phyloP scores from a whole-genome alignment of 805 yeast genomes.

The Sugiyamaella smithiae region DNA sequence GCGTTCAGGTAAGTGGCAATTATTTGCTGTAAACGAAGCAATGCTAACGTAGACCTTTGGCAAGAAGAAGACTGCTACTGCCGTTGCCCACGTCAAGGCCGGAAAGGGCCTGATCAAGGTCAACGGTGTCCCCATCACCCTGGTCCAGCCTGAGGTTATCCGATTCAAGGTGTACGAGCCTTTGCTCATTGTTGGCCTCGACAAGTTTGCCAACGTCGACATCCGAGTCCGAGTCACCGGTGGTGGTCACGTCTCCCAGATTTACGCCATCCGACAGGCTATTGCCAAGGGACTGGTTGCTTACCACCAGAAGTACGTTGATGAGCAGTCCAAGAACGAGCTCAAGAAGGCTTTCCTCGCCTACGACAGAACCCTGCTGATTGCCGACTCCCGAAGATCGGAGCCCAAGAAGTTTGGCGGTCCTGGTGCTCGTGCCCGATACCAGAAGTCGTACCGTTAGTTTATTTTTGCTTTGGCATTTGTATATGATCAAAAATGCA shows the following conservation, averaged over 20 bases:
- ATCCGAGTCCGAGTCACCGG: constrained; percentile 99
- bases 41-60: constrained; percentile 79
- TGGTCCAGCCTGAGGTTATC: constrained; percentile 98
- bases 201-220: constrained; percentile 97
- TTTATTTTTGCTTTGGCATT: constrained; percentile 1
- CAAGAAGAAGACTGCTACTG: constrained; percentile 99
- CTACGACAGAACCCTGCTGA: constrained; percentile 99
- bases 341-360: constrained; percentile 95
- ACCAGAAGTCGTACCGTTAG: constrained; percentile 99
- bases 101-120: constrained; percentile 99
- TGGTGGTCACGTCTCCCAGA: constrained; percentile 99
- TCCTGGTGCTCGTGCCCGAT: constrained; percentile 99
- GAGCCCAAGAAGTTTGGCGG: constrained; percentile 99
- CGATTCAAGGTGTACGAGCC: constrained; percentile 99
- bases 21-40: neutral
- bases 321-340: constrained; percentile 99
- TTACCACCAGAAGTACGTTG: constrained; percentile 98
- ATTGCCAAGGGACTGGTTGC: constrained; percentile 99
- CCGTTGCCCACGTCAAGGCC: constrained; percentile 99
- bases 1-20: constrained; percentile 19
- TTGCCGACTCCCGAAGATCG: constrained; percentile 99
- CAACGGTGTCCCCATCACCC: constrained; percentile 98
- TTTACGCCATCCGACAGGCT: constrained; percentile 99
- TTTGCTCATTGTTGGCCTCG: constrained; percentile 95
- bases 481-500: constrained; percentile 4